Conservation (phyloP, 495 filamentous ascomycete species). For the Rhypophila decipiens region DNA sequence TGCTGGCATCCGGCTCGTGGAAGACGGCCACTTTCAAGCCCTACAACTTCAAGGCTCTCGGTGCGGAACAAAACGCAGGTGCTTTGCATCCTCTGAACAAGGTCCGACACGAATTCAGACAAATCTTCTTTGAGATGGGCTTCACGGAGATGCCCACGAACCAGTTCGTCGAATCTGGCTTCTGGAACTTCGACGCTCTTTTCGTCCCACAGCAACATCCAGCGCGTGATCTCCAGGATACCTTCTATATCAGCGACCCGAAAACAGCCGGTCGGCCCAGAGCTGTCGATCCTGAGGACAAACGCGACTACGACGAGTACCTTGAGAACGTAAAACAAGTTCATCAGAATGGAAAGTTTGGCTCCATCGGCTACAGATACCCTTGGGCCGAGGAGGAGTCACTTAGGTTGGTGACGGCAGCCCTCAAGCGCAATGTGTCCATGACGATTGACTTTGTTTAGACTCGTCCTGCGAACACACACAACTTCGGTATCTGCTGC, state of each 20-base stretch:
- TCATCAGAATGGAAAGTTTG: slow-evolving; percentile 80
- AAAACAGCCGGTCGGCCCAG: slow-evolving; percentile 66
- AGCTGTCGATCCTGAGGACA: slow-evolving; percentile 49
- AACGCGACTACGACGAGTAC: slow-evolving; percentile 73
- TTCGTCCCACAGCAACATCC: slow-evolving; percentile 98
- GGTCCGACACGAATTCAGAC: slow-evolving; percentile 86
- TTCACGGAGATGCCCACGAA: slow-evolving; percentile 82
- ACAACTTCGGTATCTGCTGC: slow-evolving; percentile 86
- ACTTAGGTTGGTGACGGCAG: slow-evolving; percentile 26
- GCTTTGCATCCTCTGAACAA: slow-evolving; percentile 93
- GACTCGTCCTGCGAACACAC: slow-evolving; percentile 90
- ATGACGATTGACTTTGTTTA: slow-evolving; percentile 7
- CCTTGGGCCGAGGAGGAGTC: slow-evolving; percentile 89
- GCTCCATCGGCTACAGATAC: slow-evolving; percentile 91
- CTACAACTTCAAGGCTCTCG: slow-evolving; percentile 94
- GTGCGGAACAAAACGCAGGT: slow-evolving; percentile 69
- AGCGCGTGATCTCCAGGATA: slow-evolving; percentile 92
- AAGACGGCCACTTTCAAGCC: slow-evolving; percentile 88
- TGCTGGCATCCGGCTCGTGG: slow-evolving; percentile 75
- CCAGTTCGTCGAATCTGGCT: slow-evolving; percentile 83
- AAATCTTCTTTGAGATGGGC: slow-evolving; percentile 94
- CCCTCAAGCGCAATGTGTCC: neutral
- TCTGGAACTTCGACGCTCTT: slow-evolving; percentile 97
- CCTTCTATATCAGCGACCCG: slow-evolving; percentile 95
- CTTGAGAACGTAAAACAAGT: slow-evolving; percentile 80